These are phyloP conservation scores for Candida gorgasii DNA, from an alignment of 805 yeast genomes.

Conservation along the genomic window DNA sequence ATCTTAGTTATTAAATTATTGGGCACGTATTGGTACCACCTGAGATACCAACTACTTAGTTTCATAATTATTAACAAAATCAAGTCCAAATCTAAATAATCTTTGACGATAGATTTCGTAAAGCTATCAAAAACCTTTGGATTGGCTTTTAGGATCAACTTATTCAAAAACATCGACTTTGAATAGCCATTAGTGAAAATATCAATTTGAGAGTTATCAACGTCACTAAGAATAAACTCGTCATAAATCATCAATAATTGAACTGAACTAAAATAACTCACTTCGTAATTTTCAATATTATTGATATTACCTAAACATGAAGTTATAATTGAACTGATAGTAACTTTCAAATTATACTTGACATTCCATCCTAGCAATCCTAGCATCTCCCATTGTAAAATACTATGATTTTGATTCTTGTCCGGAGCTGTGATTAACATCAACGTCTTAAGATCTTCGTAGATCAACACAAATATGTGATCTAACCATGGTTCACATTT, in stretches of 20 bases:
- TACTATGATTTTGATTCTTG: slow-evolving; percentile 47
- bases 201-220: slow-evolving; percentile 32
- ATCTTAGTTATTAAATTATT: slow-evolving; percentile 41
- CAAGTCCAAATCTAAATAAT: slow-evolving; percentile 34
- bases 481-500: slow-evolving; percentile 78
- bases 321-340: slow-evolving; percentile 39
- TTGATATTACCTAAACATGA: slow-evolving; percentile 52
- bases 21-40: slow-evolving; percentile 65
- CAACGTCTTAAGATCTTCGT: slow-evolving; percentile 52
- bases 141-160: slow-evolving; percentile 32
- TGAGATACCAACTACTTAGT: slow-evolving; percentile 58
- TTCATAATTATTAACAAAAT: slow-evolving; percentile 42
- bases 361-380: slow-evolving; percentile 55
- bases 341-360: slow-evolving; percentile 38
- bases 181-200: slow-evolving; percentile 29
- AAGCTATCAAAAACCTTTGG: slow-evolving; percentile 21
- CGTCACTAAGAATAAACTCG: slow-evolving; percentile 39
- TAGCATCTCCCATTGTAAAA: slow-evolving; percentile 73
- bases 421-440: slow-evolving; percentile 26
- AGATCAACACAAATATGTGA: slow-evolving; percentile 65
- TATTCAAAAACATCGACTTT: slow-evolving; percentile 29
- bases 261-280: slow-evolving; percentile 59
- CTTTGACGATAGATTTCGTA: slow-evolving; percentile 14
- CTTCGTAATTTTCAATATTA: slow-evolving; percentile 51
- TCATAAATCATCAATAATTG: slow-evolving; percentile 51